These are phyloP conservation scores for Myxozyma monticola DNA, from an alignment of 805 yeast genomes.

Conservation along the genomic window DNA sequence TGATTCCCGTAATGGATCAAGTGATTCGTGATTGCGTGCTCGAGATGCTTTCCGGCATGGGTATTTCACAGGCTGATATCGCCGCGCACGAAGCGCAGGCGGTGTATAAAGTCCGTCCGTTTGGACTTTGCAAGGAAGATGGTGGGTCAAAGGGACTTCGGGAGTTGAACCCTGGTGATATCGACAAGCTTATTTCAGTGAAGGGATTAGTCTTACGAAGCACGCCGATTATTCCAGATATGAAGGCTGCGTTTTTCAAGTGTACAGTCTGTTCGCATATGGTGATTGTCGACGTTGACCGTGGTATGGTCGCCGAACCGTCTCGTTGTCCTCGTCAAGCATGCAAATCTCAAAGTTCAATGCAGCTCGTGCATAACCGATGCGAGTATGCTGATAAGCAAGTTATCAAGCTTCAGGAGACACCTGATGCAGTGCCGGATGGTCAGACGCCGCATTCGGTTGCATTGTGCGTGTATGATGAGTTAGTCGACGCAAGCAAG, in stretches of 20 bases:
- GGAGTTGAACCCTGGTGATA: conserved; percentile 89
- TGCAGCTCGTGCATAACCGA: conserved; percentile 89
- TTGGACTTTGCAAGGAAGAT: conserved; percentile 56
- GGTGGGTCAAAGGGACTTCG: conserved; percentile 73
- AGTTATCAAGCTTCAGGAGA: conserved; percentile 89
- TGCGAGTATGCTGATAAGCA: conserved; percentile 94
- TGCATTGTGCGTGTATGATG: conserved; percentile 91
- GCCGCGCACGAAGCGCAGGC: conserved; percentile 25
- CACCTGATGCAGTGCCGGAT: conserved; percentile 94
- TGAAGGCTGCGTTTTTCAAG: conserved; percentile 95
- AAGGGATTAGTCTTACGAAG: conserved; percentile 89
- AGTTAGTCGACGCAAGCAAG: conserved; percentile 86
- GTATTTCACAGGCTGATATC: conserved; percentile 26
- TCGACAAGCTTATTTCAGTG: conserved; percentile 85
- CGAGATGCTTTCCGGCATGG: conserved; percentile 57
- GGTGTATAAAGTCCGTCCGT: conserved; percentile 86
- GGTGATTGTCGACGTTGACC: conserved; percentile 83
- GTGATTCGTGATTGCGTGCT: conserved; percentile 87
- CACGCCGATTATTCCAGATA: conserved; percentile 92
- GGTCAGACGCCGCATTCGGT: conserved; percentile 99
- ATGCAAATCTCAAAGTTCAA: conserved; percentile 79
- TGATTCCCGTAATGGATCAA: conserved; percentile 97
- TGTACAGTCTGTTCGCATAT: conserved; percentile 96
- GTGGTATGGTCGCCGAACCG: conserved; percentile 94
- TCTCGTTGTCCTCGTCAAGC: conserved; percentile 85